These are phyloP conservation scores for Trichoderma breve DNA, from an alignment of 2,329 filamentous ascomycete genomes.

Conservation along the genomic window DNA sequence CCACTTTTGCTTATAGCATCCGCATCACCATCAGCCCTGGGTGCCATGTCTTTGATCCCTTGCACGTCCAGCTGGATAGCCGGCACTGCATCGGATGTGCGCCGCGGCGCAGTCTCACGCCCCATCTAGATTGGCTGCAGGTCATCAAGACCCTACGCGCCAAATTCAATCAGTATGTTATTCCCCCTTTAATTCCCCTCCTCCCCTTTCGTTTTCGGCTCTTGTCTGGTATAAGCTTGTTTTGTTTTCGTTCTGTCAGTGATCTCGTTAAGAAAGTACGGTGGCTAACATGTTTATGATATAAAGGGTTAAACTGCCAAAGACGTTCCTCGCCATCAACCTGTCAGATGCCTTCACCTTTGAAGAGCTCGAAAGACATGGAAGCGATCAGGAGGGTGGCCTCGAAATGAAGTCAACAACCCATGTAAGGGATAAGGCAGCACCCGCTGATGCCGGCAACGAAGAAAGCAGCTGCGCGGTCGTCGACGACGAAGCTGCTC, in stretches of 20 bases:
- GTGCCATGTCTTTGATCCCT: slow-evolving; percentile 92
- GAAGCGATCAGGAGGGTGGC: slow-evolving; percentile 44
- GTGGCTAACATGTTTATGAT: background rate
- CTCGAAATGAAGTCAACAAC: slow-evolving; percentile 47
- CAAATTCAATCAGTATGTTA: slow-evolving; percentile 85
- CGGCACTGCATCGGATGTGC: slow-evolving; percentile 95
- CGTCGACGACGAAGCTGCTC: slow-evolving; percentile 14
- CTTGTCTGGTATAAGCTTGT: background rate
- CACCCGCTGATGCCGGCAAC: slow-evolving; percentile 20
- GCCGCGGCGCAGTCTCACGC: slow-evolving; percentile 82
- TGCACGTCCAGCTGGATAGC: slow-evolving; percentile 94
- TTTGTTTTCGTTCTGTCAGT: background rate
- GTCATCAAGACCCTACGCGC: slow-evolving; percentile 93
- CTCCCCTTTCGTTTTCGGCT: background rate
- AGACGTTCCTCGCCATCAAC: slow-evolving; percentile 64
- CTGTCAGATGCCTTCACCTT: slow-evolving; percentile 62
- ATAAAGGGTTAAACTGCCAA: slow-evolving; percentile 62
- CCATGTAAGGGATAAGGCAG: slow-evolving; percentile 32
- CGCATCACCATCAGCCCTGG: slow-evolving; percentile 94
- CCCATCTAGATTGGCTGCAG: slow-evolving; percentile 92
- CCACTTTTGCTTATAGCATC: slow-evolving; percentile 89
- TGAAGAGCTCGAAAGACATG: slow-evolving; percentile 54
- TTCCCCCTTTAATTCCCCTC: slow-evolving; percentile 18
- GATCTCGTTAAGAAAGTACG: background rate
- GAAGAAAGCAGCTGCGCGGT: slow-evolving; percentile 3